A percentile compares a stretch with the other conserved stretches of the same genome.
Evolutionary conservation across 495 filamentous ascomycete genomes (phyloP).

Genomic region (Pyronema omphalodes): DNA sequence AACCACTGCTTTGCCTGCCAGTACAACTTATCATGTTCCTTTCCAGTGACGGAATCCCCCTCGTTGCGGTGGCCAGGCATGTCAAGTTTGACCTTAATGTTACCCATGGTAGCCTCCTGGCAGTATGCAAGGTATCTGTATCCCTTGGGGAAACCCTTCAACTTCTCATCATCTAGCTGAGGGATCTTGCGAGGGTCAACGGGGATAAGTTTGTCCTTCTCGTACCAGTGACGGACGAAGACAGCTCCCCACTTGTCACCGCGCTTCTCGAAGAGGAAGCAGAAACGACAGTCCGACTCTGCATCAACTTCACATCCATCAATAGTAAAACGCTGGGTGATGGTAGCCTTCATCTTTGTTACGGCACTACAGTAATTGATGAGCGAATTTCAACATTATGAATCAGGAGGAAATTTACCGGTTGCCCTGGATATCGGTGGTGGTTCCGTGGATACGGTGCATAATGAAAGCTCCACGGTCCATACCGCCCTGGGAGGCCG

Average conservation of each 20-base stretch:
- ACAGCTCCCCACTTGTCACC: slow-evolving; percentile 36
- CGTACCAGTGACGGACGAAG: slow-evolving; percentile 47
- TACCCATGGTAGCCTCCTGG: slow-evolving; percentile 31
- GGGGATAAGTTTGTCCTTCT: slow-evolving; percentile 48
- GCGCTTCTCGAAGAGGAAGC: slow-evolving; percentile 39
- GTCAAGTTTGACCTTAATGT: slow-evolving; percentile 28
- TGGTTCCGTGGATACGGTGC: slow-evolving; percentile 43
- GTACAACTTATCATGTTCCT: slow-evolving; percentile 33
- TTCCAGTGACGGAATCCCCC: slow-evolving; percentile 25
- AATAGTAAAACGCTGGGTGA: slow-evolving; percentile 43
- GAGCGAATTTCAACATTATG: background rate
- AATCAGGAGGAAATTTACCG: slow-evolving; percentile 6
- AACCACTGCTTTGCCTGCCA: slow-evolving; percentile 31
- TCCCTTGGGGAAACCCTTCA: slow-evolving; percentile 35
- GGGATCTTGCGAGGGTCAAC: slow-evolving; percentile 36
- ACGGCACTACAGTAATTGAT: slow-evolving; percentile 30
- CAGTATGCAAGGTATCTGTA: slow-evolving; percentile 40
- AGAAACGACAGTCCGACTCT: slow-evolving; percentile 44
- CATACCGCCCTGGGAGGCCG: slow-evolving; percentile 40
- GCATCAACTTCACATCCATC: slow-evolving; percentile 36
- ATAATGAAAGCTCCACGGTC: slow-evolving; percentile 46
- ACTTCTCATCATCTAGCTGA: slow-evolving; percentile 29
- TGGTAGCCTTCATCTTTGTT: slow-evolving; percentile 53
- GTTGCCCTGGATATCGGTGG: slow-evolving; percentile 34
- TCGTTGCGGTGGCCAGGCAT: slow-evolving; percentile 33